A percentile compares a stretch with the other conserved stretches of the same genome.
phyloP scores from a whole-genome alignment of 2,329 filamentous ascomycete species.

The Hypoxylon sp. region DNA sequence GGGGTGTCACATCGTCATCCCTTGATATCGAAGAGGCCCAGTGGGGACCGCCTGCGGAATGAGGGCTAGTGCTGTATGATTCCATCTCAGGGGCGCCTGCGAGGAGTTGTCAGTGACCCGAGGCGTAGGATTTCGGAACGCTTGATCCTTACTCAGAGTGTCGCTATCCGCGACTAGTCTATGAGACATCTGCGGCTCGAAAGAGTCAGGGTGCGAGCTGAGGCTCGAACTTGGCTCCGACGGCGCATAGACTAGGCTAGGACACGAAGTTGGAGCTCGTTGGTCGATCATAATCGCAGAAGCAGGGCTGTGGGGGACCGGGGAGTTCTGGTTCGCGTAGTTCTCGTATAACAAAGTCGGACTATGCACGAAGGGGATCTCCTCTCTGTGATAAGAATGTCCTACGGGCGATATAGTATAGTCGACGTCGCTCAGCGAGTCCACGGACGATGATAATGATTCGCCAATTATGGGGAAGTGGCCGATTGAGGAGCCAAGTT shows the following conservation, averaged over 20 bases:
- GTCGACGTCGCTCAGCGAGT: conserved; percentile 72
- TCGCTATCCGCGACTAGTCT: conserved; percentile 68
- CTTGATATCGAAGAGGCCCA: conserved; percentile 60
- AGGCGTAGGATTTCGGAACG: conserved; percentile 44
- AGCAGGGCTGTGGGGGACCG: conserved; percentile 67
- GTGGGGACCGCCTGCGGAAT: conserved; percentile 59
- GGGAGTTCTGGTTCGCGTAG: conserved; percentile 65
- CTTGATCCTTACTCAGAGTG: conserved; percentile 64
- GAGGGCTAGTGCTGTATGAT: conserved; percentile 63
- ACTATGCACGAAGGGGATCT: conserved; percentile 68
- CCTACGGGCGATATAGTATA: conserved; percentile 68
- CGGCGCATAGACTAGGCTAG: conserved; percentile 70
- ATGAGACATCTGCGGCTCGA: conserved; percentile 66
- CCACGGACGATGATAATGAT: conserved; percentile 66
- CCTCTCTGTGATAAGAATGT: conserved; percentile 66
- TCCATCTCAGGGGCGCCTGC: conserved; percentile 66
- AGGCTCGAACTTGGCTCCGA: conserved; percentile 72
- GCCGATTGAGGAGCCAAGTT: conserved; percentile 55
- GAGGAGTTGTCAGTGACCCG: conserved; percentile 50
- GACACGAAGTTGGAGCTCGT: conserved; percentile 69
- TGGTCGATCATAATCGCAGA: conserved; percentile 68
- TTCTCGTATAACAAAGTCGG: conserved; percentile 69
- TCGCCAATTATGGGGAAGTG: conserved; percentile 62
- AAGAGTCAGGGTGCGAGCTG: conserved; percentile 69
- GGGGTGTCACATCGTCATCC: conserved; percentile 61